Evolutionary conservation across 1,139 yeast genomes (phyloP), one percentile per base, ranked within the genome.

Genomic region (Pichiaceae sp.): DNA sequence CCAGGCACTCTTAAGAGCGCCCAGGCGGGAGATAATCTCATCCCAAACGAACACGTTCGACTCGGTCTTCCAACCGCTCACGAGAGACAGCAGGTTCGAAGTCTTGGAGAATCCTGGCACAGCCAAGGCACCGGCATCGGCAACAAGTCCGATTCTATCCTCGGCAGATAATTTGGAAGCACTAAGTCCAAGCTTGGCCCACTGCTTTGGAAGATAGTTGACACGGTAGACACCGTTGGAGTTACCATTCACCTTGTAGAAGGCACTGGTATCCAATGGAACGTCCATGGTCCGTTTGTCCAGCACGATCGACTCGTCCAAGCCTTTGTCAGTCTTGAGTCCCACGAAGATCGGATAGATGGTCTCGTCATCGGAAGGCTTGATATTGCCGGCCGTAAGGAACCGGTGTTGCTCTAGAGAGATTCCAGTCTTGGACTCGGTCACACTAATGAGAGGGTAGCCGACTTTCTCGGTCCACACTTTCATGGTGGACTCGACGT

Each of bases 341-440:
- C 56, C 53, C 48, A 91, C 70, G 62, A 86, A 85, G 25, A 87
- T 83, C 29, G 97, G 96, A 60, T 81, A 91, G 40, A 87, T 60
- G 21, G 59, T 54, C 15, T 37, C 36, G 38, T 57, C 56, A 34
- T 57, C 62, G 36, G 63, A 73, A 2, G 69, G 63, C 37, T 59
- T 63, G 29, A 69, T 78, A 49, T 75, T 82, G 36, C 78, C 81
- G 14, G 77, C 63, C n/a, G 75, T 64, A 40, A 78, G 60, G 57
- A 66, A 78, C 52, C 85, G 66, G 46, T 67, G 63, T 57, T 78
- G 87, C 19, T 66, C 59, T 36, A 77, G 56, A 2, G 50, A 53
- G 17, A 53, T 52, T 7, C 50, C 49, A 3, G 51, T 48, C 7
- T 32, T 37, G 21, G 47, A 56, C 25, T 49, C 52, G 52, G 68